phyloP scores from a whole-genome alignment of 208 protist species.

The Leishmania arabica region DNA sequence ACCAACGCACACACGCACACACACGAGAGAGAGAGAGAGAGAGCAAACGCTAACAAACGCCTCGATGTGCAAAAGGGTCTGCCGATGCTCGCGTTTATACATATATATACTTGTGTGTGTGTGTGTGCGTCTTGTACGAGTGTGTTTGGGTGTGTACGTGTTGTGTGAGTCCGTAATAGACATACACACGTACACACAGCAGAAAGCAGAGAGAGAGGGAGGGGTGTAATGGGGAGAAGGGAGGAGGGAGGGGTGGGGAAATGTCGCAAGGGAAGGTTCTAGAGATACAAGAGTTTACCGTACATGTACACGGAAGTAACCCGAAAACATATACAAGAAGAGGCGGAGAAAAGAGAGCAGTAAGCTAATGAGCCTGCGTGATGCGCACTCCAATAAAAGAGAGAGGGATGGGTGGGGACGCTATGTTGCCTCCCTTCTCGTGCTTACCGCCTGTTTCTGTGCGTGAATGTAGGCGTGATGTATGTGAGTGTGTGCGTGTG shows the following conservation, averaged over 20 bases:
- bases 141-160: neutral
- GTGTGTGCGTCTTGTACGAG: neutral
- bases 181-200: neutral
- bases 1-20: neutral
- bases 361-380: neutral
- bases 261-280: neutral
- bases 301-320: constrained; percentile 2
- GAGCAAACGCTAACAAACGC: neutral
- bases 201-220: neutral
- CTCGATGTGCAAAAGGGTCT: neutral
- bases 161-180: neutral
- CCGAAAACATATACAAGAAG: neutral
- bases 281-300: constrained; percentile 1
- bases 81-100: neutral
- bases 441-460: neutral
- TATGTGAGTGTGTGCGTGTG: neutral
- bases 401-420: neutral
- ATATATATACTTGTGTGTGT: neutral
- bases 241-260: neutral
- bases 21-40: neutral
- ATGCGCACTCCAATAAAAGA: neutral
- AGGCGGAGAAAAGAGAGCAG: neutral
- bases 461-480: neutral
- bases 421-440: neutral
- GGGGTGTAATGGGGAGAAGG: neutral